These are phyloP conservation scores for Acanthamoeba culbertsoni DNA, from an alignment of 208 protist species.

Conservation along the genomic window DNA sequence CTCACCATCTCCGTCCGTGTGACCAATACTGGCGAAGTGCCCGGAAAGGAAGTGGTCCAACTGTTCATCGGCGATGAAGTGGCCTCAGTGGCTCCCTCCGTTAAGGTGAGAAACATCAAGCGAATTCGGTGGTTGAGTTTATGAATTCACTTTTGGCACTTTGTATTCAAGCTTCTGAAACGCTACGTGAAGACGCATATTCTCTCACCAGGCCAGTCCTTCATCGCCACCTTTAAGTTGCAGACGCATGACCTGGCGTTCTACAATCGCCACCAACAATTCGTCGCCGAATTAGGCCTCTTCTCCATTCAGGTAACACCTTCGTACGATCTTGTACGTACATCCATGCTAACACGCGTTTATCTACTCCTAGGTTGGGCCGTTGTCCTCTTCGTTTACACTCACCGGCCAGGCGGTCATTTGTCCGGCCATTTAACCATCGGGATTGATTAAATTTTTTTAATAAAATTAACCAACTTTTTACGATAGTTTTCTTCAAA, in stretches of 20 bases:
- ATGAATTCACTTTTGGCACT: neutral
- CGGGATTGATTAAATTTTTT: too few species aligned
- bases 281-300: constrained; percentile 13
- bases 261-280: constrained; percentile 22
- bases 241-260: neutral
- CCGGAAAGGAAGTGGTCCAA: constrained; percentile 33
- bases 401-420: neutral
- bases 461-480: too few species aligned
- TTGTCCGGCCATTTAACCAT: neutral
- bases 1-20: neutral
- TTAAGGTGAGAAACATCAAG: constrained; percentile 43
- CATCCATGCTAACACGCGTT: neutral
- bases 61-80: constrained; percentile 57
- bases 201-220: neutral
- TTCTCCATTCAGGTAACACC: neutral
- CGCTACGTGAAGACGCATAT: neutral
- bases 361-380: neutral
- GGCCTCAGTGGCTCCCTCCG: constrained; percentile 64
- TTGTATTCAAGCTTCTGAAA: constrained; percentile 11
- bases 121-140: neutral
- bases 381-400: neutral
- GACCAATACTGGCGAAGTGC: neutral
- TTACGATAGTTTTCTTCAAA: too few species aligned
- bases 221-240: neutral
- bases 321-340: neutral